Conservation (phyloP, 306 rosid genomes). For the Senna tora region DNA sequence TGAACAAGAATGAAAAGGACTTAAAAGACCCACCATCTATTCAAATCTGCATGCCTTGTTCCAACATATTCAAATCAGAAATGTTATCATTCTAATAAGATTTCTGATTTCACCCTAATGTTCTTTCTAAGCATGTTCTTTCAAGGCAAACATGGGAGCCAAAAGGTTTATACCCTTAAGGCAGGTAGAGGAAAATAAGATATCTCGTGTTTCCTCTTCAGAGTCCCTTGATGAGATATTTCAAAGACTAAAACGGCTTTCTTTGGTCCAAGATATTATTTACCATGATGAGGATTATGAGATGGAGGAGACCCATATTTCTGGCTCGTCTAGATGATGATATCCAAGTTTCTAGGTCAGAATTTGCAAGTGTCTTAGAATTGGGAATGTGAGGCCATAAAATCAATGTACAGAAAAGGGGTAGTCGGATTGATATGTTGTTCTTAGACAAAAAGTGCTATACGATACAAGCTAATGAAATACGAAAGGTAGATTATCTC, state of each 20-base stretch:
- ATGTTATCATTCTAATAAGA: too few relatives aligned
- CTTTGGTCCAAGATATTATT: slow-evolving; percentile 48
- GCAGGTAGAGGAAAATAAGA: slow-evolving; percentile 57
- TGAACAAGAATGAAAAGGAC: too few relatives aligned
- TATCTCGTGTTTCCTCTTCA: slow-evolving; percentile 65
- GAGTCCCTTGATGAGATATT: slow-evolving; percentile 95
- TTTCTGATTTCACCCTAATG: too few relatives aligned
- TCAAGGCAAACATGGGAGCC: slow-evolving; percentile 73
- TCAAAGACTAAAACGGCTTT: slow-evolving; percentile 82
- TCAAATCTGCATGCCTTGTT: too few relatives aligned
- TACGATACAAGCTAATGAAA: too few relatives aligned
- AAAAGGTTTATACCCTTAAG: slow-evolving; percentile 63
- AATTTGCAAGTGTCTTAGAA: slow-evolving; percentile 27
- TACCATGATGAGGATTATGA: slow-evolving; percentile 49
- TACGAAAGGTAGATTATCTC: too few relatives aligned
- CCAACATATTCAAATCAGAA: too few relatives aligned
- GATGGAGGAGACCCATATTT: slow-evolving; percentile 38
- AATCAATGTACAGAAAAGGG: slow-evolving; percentile 57
- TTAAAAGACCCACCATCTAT: too few relatives aligned
- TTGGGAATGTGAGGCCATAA: slow-evolving; percentile 36
- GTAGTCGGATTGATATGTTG: slow-evolving; percentile 31
- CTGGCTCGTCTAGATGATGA: slow-evolving; percentile 59
- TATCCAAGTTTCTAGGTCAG: slow-evolving; percentile 26
- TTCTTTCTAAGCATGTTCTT: too few relatives aligned
- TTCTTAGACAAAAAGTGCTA: too few relatives aligned